Conservation (phyloP, 805 yeast genomes). For the Wickerhamia fluorescens region DNA sequence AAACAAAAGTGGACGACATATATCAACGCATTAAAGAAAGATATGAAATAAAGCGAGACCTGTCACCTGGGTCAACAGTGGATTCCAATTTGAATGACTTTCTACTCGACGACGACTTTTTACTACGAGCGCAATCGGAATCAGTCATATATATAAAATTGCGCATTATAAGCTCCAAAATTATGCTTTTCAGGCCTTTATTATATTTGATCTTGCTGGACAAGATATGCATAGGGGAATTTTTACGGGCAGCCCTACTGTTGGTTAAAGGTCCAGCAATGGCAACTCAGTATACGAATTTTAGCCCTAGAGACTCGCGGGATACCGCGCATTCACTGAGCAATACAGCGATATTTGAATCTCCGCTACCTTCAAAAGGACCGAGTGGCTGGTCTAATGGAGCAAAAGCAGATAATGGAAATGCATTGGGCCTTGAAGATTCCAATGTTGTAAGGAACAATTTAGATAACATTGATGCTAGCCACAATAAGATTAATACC, state of each 20-base stretch:
- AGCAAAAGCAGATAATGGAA: too few species aligned
- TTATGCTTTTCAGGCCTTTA: slow-evolving; percentile 28
- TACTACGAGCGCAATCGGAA: slow-evolving; percentile 29
- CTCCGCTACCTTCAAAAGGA: too few species aligned
- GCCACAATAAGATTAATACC: too few species aligned
- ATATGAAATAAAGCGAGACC: slow-evolving; percentile 10
- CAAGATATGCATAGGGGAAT: slow-evolving; percentile 18
- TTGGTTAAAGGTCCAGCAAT: slow-evolving; percentile 6
- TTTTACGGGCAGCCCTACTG: slow-evolving; percentile 19
- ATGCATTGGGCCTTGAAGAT: too few species aligned
- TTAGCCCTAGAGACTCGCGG: too few species aligned
- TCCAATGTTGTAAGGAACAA: too few species aligned
- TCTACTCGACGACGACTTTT: slow-evolving; percentile 25
- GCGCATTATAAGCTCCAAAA: slow-evolving; percentile 25
- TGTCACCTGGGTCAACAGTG: slow-evolving; percentile 7
- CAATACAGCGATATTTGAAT: too few species aligned
- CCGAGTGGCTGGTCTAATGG: too few species aligned
- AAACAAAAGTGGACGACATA: slow-evolving; percentile 23
- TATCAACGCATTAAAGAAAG: slow-evolving; percentile 19
- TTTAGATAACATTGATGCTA: too few species aligned
- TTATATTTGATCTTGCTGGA: slow-evolving; percentile 26
- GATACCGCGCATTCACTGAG: too few species aligned
- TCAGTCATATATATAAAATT: slow-evolving; percentile 33
- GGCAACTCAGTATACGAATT: slow-evolving; percentile 1
- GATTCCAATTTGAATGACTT: slow-evolving; percentile 27